A percentile compares a stretch with the other conserved stretches of the same genome.
Conservation (phyloP, 2,329 filamentous ascomycete species). For the Sordariomycetes sp. region DNA sequence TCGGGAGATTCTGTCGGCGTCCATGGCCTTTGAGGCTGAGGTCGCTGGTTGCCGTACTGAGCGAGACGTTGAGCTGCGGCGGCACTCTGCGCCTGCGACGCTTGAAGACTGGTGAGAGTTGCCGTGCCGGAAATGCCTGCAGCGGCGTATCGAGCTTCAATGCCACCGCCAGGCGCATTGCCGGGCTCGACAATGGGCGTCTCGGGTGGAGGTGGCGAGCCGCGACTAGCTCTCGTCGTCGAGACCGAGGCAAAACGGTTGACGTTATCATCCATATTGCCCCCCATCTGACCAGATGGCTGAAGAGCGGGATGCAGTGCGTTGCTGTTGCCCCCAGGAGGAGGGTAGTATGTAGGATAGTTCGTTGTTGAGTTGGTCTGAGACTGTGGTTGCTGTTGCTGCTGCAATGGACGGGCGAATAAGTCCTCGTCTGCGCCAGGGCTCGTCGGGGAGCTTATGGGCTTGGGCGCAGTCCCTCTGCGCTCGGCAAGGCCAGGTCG, state of each 20-base stretch:
- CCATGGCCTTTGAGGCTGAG: conserved; percentile 57
- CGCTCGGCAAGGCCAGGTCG: conserved; percentile 68
- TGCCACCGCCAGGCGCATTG: conserved; percentile 64
- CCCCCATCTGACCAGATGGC: conserved; percentile 5
- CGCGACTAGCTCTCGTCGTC: conserved; percentile 83
- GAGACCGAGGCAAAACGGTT: conserved; percentile 70
- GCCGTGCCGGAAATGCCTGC: conserved; percentile 82
- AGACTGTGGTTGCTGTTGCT: conserved; percentile 28
- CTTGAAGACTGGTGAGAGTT: conserved; percentile 65
- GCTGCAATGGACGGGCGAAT: conserved; percentile 57
- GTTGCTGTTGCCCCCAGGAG: conserved; percentile 31
- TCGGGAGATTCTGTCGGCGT: conserved; percentile 89
- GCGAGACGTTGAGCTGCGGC: conserved; percentile 74
- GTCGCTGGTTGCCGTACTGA: conserved; percentile 54
- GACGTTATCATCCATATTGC: conserved; percentile 20
- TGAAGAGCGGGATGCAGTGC: conserved; percentile 20
- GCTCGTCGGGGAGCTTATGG: conserved; percentile 73
- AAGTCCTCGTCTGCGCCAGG: conserved; percentile 70
- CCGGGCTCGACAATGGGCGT: conserved; percentile 74
- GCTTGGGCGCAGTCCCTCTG: conserved; percentile 71
- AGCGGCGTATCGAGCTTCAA: conserved; percentile 85
- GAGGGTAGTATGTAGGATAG: conserved; percentile 48
- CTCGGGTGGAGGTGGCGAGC: conserved; percentile 90
- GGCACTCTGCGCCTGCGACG: conserved; percentile 56
- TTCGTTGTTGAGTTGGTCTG: conserved; percentile 28